A percentile compares a stretch with the other conserved stretches of the same genome.
Conservation (phyloP, 108 stramenopile species). For the Pseudonitzschia pungens region DNA sequence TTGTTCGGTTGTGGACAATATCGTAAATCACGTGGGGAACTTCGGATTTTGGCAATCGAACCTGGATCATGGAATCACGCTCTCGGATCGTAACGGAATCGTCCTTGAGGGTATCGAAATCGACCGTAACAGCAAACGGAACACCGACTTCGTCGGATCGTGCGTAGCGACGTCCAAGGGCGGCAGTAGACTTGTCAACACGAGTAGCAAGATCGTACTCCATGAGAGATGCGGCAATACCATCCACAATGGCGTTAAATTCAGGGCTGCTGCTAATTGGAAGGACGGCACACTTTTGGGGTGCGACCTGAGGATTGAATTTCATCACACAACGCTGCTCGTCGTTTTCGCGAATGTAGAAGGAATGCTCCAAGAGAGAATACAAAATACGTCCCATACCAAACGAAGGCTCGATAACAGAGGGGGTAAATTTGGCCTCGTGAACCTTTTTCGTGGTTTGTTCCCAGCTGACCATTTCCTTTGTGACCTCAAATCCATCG, state of each 20-base stretch:
- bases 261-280: slow-evolving; percentile 85
- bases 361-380: slow-evolving; percentile 97
- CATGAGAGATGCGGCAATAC: slow-evolving; percentile 79
- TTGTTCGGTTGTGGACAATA: slow-evolving; percentile 71
- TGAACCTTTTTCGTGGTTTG: slow-evolving; percentile 87
- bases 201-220: slow-evolving; percentile 83
- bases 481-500: slow-evolving; percentile 88
- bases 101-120: slow-evolving; percentile 91
- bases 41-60: slow-evolving; percentile 81
- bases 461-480: slow-evolving; percentile 91
- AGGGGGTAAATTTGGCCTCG: slow-evolving; percentile 96
- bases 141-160: slow-evolving; percentile 99
- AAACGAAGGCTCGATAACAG: slow-evolving; percentile 99
- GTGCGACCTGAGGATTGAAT: slow-evolving; percentile 97
- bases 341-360: slow-evolving; percentile 91
- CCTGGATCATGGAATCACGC: slow-evolving; percentile 94
- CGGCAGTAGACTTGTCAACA: slow-evolving; percentile 89
- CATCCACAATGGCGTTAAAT: slow-evolving; percentile 81
- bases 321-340: slow-evolving; percentile 95
- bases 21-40: slow-evolving; percentile 70
- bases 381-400: slow-evolving; percentile 99
- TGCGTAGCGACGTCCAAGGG: slow-evolving; percentile 92
- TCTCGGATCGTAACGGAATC: slow-evolving; percentile 96
- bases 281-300: slow-evolving; percentile 96
- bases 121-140: slow-evolving; percentile 98